Evolutionary conservation across 192 early-diverging fungal genomes (phyloP), one percentile per base, ranked within the genome.

Genomic region (Backusella westeae): DNA sequence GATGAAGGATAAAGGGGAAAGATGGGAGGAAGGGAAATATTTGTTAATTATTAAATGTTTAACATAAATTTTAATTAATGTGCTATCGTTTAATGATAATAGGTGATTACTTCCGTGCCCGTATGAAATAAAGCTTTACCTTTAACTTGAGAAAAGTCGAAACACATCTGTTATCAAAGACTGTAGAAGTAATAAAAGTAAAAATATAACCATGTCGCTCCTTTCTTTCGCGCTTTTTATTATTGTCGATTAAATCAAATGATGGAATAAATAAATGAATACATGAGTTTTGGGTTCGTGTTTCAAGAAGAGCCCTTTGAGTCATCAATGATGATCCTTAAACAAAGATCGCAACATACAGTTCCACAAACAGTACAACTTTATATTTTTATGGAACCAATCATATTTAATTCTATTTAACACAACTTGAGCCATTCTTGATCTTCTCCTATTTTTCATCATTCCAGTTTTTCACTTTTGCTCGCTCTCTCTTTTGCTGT

Each of bases 91-190:
- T 71, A 71, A 41, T 44, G 39, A 36, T 67, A 23, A 52, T 68
- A 76, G 75, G 75, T 38, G 75, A 76, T 32, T 70, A 76, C 69
- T 76, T 76, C 65, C 56, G 75, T 53, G 65, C 66, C 26, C 29
- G 44, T 42, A 52, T 76, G 35, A 41, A 69, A 4, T 67, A 67
- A 67, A 63, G 34, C 6, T 0, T 36, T 23, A n/a, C 19, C 35
- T 19, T n/a, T n/a, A 68, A 68, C 17, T 10, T 35, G 68, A 35
- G 39, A 21, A n/a, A 69, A 41, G 21, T 69, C 36, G 21, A 26
- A 12, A 29, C 23, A 29, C 0, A 63, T 63, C 29, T 63, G 23
- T 29, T 63, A 63, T 29, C 29, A 63, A 23, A 63, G 3, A 12
- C 56, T 63, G 56, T 49, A 49, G 29, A 63, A 63, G 56, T 14